Conservation (phyloP, 2,329 filamentous ascomycete genomes). For the Ophiosphaerella herpotricha region DNA sequence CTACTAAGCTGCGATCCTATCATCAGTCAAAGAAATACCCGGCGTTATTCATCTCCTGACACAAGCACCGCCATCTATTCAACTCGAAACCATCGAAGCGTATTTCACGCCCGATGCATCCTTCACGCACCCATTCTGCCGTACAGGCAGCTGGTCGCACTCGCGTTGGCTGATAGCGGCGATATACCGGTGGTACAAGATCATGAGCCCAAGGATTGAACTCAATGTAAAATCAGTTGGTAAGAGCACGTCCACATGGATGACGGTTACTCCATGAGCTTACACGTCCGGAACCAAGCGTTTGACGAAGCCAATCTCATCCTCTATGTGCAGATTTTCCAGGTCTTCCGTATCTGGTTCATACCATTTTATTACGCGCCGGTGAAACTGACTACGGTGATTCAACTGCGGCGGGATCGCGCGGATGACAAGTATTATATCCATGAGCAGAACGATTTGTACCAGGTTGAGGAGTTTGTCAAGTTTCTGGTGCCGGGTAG, state of each 20-base stretch:
- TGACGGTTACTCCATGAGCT: background rate
- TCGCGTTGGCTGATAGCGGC: slow-evolving; percentile 69
- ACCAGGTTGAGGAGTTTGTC: slow-evolving; percentile 75
- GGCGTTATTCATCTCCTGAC: slow-evolving; percentile 70
- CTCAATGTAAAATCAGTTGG: slow-evolving; percentile 67
- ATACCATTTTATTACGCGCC: slow-evolving; percentile 74
- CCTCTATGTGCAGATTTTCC: slow-evolving; percentile 75
- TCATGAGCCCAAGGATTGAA: slow-evolving; percentile 75
- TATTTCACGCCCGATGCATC: slow-evolving; percentile 75
- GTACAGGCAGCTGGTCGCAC: slow-evolving; percentile 63
- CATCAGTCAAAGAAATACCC: slow-evolving; percentile 62
- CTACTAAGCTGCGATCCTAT: background rate
- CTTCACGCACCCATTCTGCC: slow-evolving; percentile 80
- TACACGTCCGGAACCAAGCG: slow-evolving; percentile 45
- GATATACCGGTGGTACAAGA: slow-evolving; percentile 77
- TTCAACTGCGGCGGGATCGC: slow-evolving; percentile 62
- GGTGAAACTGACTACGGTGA: slow-evolving; percentile 70
- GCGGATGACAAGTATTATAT: slow-evolving; percentile 68
- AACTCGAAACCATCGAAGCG: slow-evolving; percentile 66
- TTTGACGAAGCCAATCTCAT: slow-evolving; percentile 68
- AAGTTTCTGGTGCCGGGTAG: slow-evolving; percentile 69
- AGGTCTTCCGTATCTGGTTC: slow-evolving; percentile 78
- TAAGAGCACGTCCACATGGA: slow-evolving; percentile 26
- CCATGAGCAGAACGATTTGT: slow-evolving; percentile 76
- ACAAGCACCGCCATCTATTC: slow-evolving; percentile 67